phyloP scores from a whole-genome alignment of 768 basidiomycete species.

The Boletus sensibilis region DNA sequence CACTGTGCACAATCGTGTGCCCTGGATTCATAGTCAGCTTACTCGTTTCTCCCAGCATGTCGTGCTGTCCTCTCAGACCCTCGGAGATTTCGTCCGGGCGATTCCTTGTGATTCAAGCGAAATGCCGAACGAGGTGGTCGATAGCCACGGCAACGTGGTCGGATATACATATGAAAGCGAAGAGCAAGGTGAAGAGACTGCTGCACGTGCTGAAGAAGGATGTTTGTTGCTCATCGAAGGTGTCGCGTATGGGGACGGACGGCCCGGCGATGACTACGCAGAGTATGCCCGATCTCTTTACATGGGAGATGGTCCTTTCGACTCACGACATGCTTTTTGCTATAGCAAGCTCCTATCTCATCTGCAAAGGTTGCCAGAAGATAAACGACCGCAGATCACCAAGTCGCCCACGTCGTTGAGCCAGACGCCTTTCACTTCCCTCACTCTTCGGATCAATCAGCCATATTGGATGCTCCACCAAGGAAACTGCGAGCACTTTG shows the following conservation, averaged over 20 bases:
- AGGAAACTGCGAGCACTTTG: conserved; percentile 80
- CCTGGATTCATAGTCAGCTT: conserved; percentile 60
- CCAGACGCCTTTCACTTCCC: conserved; percentile 50
- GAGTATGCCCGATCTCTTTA: conserved; percentile 37
- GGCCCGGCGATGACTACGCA: conserved; percentile 52
- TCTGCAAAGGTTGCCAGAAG: conserved; percentile 33
- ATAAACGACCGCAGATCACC: conserved; percentile 30
- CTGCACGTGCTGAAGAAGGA: conserved; percentile 28
- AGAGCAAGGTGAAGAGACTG: neutral
- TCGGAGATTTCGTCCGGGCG: conserved; percentile 56
- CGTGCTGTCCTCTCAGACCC: conserved; percentile 67
- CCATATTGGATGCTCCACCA: conserved; percentile 83
- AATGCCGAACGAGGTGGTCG: conserved; percentile 42
- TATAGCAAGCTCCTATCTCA: conserved; percentile 49
- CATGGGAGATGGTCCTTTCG: neutral
- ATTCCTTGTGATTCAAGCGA: conserved; percentile 66
- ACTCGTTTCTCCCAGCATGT: conserved; percentile 67
- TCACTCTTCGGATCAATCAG: conserved; percentile 62
- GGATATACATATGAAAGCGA: conserved; percentile 32
- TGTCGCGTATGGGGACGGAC: conserved; percentile 55
- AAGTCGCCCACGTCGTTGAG: conserved; percentile 45
- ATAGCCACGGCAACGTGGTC: conserved; percentile 30
- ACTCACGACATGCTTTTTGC: neutral
- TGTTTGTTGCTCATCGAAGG: conserved; percentile 64
- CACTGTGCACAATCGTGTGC: conserved; percentile 57